Conservation (phyloP, 2,329 filamentous ascomycete species). For the Exophiala lecanii-corni region DNA sequence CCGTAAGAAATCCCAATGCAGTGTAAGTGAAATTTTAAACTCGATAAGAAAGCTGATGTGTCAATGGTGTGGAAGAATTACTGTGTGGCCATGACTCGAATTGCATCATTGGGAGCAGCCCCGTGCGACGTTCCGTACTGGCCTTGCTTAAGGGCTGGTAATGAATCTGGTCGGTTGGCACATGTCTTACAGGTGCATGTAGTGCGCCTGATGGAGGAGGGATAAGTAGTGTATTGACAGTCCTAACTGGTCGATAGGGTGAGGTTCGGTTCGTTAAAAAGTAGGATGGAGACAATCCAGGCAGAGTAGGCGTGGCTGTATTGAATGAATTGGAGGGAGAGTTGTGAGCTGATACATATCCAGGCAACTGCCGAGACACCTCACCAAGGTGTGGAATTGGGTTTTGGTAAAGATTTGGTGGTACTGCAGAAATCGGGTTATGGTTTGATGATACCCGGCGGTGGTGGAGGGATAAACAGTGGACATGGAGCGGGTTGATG, state of each 20-base stretch:
- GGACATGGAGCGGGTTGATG: constrained; percentile 62
- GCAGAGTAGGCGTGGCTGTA: constrained; percentile 53
- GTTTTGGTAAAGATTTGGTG: constrained; percentile 30
- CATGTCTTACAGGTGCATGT: constrained; percentile 65
- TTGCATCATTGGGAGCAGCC: constrained; percentile 59
- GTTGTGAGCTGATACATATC: constrained; percentile 48
- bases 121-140: constrained; percentile 60
- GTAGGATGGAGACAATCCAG: constrained; percentile 77
- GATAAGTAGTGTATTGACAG: constrained; percentile 85
- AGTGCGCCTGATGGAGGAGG: constrained; percentile 77
- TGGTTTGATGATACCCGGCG: constrained; percentile 47
- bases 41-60: constrained; percentile 20
- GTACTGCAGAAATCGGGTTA: constrained; percentile 36
- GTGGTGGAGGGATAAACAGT: constrained; percentile 64
- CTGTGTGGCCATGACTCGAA: constrained; percentile 39
- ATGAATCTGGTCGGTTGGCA: constrained; percentile 69
- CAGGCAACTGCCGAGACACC: constrained; percentile 4
- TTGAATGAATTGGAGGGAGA: constrained; percentile 68
- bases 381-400: constrained; percentile 27
- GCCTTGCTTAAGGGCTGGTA: constrained; percentile 72
- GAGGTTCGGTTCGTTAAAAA: constrained; percentile 85
- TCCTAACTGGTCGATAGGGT: constrained; percentile 84
- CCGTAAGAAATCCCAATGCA: no score
- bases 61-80: constrained; percentile 22
- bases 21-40: constrained; percentile 13